Evolutionary conservation across 208 protist species (phyloP), one percentile per base, ranked within the genome.

Genomic region (Acanthamoeba lenticulata): DNA sequence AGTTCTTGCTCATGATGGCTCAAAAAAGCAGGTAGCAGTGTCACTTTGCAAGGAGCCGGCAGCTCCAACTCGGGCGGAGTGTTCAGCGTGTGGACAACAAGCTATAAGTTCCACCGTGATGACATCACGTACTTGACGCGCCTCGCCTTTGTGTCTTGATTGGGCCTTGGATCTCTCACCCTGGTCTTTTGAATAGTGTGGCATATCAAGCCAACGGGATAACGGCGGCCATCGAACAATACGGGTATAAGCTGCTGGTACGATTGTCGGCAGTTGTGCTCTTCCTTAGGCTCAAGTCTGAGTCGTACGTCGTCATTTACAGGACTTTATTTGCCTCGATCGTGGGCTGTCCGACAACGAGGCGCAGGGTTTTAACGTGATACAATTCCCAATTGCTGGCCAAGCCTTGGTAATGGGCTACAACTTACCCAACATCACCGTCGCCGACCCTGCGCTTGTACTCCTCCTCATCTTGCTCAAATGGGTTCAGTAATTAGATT

Each of bases 321-420:
- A 81, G 72, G 72, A 81, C 38, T 81, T 81, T 24, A 24, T 81
- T 32, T 13, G n/a, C 38, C 40, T 38, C 7, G 72, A 81, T 38
- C 34, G 72, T 2, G 72, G 72, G 9, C 7, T 81, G 17, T 0
- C 27, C 24, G 9, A 4, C 21, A 15, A 19, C 36, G 21, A 47
- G 21, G 1, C 72, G 21, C 36, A 42, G 40, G n/a, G 21, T 21
- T 5, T 0, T 24, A 32, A 81, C 38, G 11, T 81, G 0, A 45
- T 81, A 7, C 72, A 81, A 38, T 81, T 81, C 38, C 72, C 72
- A 6, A 24, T 81, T 6, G 72, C 72, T 9, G 72, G 72, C 27
- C 72, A 81, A 38, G 72, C 72, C 27, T 15, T 81, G 72, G 72
- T 81, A 32, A 81, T 81, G 4, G 72, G 72, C 72, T 81, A 81